phyloP scores from a whole-genome alignment of 495 filamentous ascomycete genomes.

The Aspergillus coremiiformis region DNA sequence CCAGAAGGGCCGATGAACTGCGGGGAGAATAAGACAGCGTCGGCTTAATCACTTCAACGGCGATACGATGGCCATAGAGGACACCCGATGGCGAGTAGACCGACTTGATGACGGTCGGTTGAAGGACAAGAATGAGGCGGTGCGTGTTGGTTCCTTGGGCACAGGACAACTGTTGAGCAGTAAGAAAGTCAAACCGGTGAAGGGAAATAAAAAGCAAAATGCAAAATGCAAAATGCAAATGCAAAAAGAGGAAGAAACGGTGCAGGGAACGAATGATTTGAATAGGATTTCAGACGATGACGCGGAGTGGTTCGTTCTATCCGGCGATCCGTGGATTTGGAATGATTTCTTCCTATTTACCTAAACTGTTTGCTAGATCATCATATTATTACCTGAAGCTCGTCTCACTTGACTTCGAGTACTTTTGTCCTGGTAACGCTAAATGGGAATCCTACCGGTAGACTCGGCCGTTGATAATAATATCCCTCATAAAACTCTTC shows the following conservation, averaged over 20 bases:
- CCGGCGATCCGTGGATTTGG: conserved; percentile 9
- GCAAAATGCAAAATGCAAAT: too few relatives aligned
- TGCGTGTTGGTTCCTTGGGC: conserved; percentile 15
- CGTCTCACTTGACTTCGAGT: background rate
- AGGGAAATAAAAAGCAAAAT: conserved; percentile 1
- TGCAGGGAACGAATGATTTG: conserved; percentile 1
- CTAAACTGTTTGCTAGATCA: background rate
- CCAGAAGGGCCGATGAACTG: conserved; percentile 15
- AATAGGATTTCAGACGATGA: conserved; percentile 13
- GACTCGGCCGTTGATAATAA: too few relatives aligned
- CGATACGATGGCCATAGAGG: background rate
- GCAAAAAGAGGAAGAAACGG: too few relatives aligned
- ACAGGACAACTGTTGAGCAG: conserved; percentile 2
- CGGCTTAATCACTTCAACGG: background rate
- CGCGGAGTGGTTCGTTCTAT: conserved; percentile 11
- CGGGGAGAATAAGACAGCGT: background rate
- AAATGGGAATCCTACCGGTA: background rate
- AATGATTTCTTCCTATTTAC: background rate
- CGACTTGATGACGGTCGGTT: conserved; percentile 11
- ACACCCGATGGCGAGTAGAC: background rate
- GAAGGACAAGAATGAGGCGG: conserved; percentile 14
- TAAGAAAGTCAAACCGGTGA: conserved; percentile 1
- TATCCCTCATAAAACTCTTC: too few relatives aligned
- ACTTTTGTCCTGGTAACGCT: background rate
- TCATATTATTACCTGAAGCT: background rate